Evolutionary conservation across 129 eudicot genomes (phyloP).

Genomic region (Pseudognaphalium luteoalbum): DNA sequence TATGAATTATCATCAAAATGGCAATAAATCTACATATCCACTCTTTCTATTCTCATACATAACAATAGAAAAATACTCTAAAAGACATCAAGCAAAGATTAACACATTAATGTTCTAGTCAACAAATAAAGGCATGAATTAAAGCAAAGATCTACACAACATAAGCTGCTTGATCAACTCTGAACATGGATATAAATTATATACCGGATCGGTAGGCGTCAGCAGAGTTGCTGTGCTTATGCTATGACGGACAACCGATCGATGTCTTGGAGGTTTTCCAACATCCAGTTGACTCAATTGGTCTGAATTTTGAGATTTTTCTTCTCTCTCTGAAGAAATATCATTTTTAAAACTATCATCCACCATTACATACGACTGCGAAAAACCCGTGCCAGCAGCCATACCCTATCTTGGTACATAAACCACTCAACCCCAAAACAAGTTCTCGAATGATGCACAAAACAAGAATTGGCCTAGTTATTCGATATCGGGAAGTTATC

Average conservation of each 20-base stretch:
- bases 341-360: slow-evolving; percentile 52
- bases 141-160: background rate
- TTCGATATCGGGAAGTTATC: background rate
- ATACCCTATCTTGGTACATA: slow-evolving; percentile 39
- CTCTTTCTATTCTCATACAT: background rate
- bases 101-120: background rate
- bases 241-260: slow-evolving; percentile 59
- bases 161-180: slow-evolving; percentile 7
- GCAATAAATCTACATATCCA: slow-evolving; percentile 9
- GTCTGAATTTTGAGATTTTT: slow-evolving; percentile 44
- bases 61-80: background rate
- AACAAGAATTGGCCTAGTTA: background rate
- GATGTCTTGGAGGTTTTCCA: slow-evolving; percentile 61
- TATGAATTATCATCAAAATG: background rate
- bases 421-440: slow-evolving; percentile 25
- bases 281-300: slow-evolving; percentile 44
- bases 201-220: slow-evolving; percentile 55
- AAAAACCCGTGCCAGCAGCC: slow-evolving; percentile 75
- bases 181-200: slow-evolving; percentile 4
- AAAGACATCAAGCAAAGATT: background rate
- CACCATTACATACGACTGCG: slow-evolving; percentile 44
- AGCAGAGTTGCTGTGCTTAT: slow-evolving; percentile 48
- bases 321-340: slow-evolving; percentile 31
- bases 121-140: background rate
- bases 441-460: slow-evolving; percentile 4